Percentiles rank a stretch among this genome's conserved stretches.
Conservation (phyloP, 371 early-diverging fungal species). For the Mortierella sp. region DNA sequence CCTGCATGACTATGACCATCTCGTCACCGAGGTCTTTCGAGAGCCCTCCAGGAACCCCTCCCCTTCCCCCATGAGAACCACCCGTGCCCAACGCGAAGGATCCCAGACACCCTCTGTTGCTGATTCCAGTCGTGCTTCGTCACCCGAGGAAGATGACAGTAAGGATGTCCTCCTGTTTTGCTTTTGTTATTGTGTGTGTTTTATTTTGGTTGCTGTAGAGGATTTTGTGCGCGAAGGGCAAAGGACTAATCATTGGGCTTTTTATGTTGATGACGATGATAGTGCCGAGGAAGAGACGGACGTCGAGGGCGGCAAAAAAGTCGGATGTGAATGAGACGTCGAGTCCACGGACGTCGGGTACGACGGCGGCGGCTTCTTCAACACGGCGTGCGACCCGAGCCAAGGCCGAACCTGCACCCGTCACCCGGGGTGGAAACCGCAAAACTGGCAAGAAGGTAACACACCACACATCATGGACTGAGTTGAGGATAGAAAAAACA, state of each 20-base stretch:
- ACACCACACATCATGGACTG: not conserved
- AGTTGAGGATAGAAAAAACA: not conserved
- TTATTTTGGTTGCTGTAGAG: not conserved
- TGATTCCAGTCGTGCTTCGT: constrained; percentile 67
- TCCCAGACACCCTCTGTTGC: constrained; percentile 69
- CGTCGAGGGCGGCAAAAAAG: constrained; percentile 43
- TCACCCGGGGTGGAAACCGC: constrained; percentile 33
- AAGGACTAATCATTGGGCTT: no score
- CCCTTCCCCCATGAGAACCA: constrained; percentile 65
- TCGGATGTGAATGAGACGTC: constrained; percentile 51
- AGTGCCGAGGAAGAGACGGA: constrained; percentile 46
- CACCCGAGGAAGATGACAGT: constrained; percentile 74
- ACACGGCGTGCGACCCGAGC: constrained; percentile 43
- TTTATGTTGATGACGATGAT: no score
- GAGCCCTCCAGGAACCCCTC: constrained; percentile 61
- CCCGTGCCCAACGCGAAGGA: constrained; percentile 61
- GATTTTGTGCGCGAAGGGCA: no score
- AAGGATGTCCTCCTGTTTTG: not conserved
- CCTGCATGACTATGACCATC: constrained; percentile 67
- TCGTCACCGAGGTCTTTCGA: constrained; percentile 68
- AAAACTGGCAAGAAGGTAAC: constrained; percentile 52
- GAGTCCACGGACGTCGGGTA: constrained; percentile 39
- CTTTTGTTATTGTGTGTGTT: not conserved
- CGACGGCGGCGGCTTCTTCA: constrained; percentile 26
- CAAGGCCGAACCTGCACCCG: constrained; percentile 39